phyloP scores from a whole-genome alignment of 2,329 filamentous ascomycete genomes.

The Cladophialophora carrionii region DNA sequence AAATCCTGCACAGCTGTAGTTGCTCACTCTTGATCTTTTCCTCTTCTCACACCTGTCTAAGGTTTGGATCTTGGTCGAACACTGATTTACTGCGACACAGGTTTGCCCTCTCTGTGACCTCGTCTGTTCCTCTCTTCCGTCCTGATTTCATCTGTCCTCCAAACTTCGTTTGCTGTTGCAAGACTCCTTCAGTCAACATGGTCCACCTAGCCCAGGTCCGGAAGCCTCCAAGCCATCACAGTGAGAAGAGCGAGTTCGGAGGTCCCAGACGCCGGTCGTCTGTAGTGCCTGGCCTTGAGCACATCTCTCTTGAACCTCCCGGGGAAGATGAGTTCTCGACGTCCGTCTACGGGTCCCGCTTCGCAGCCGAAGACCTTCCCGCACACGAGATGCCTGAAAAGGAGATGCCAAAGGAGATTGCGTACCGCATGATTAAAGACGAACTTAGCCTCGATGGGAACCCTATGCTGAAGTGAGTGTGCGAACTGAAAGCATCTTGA shows the following conservation, averaged over 20 bases:
- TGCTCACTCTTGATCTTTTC: neutral
- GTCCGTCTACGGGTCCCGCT: slow-evolving; percentile 85
- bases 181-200: slow-evolving; percentile 41
- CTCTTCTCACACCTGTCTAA: slow-evolving; percentile 18
- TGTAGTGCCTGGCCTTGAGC: slow-evolving; percentile 37
- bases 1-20: slow-evolving; percentile 16
- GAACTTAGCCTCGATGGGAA: slow-evolving; percentile 90
- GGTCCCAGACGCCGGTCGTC: slow-evolving; percentile 28
- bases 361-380: slow-evolving; percentile 79
- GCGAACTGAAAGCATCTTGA: neutral
- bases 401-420: slow-evolving; percentile 89
- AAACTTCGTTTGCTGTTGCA: neutral
- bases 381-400: slow-evolving; percentile 81
- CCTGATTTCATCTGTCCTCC: slow-evolving; percentile 1
- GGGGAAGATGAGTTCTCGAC: slow-evolving; percentile 63
- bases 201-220: slow-evolving; percentile 49
- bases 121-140: slow-evolving; percentile 5
- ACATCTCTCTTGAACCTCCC: slow-evolving; percentile 47
- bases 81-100: slow-evolving; percentile 2
- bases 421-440: slow-evolving; percentile 97
- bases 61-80: neutral
- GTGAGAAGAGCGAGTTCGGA: slow-evolving; percentile 13
- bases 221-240: slow-evolving; percentile 39
- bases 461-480: slow-evolving; percentile 68
- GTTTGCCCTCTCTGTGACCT: neutral